Evolutionary conservation across 2,329 filamentous ascomycete species (phyloP).

Genomic region (Herpotrichia juniperi): DNA sequence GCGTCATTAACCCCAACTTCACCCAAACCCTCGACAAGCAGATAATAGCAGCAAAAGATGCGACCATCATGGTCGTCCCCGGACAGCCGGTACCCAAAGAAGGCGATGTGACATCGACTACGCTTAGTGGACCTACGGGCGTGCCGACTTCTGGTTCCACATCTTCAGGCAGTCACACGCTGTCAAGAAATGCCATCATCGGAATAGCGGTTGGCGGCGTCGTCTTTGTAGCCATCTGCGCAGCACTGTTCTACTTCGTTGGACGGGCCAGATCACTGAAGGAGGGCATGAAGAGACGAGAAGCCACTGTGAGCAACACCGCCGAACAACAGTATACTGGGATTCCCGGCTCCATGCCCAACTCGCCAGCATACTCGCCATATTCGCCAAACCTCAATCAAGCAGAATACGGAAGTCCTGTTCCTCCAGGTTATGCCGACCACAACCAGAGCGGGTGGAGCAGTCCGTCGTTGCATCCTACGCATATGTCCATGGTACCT

Average conservation of each 20-base stretch:
- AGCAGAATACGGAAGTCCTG: conserved; percentile 16
- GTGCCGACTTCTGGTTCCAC: conserved; percentile 10
- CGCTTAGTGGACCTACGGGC: conserved; percentile 11
- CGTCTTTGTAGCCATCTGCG: conserved; percentile 65
- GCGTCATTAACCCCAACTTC: conserved; percentile 69
- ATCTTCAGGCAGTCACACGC: conserved; percentile 10
- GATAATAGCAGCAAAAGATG: conserved; percentile 24
- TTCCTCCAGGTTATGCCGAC: conserved; percentile 29
- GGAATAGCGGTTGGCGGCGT: conserved; percentile 68
- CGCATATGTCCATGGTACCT: conserved; percentile 12
- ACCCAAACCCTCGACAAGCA: conserved; percentile 38
- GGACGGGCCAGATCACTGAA: conserved; percentile 49
- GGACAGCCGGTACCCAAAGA: conserved; percentile 49
- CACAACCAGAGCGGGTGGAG: conserved; percentile 30
- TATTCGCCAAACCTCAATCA: conserved; percentile 14
- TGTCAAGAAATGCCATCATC: conserved; percentile 50
- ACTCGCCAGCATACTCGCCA: neutral
- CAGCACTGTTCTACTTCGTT: conserved; percentile 69
- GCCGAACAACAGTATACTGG: conserved; percentile 5
- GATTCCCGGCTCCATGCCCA: conserved; percentile 2
- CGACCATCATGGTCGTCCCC: conserved; percentile 42
- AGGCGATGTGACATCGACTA: conserved; percentile 22
- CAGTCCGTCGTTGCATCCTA: conserved; percentile 19
- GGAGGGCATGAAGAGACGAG: conserved; percentile 27
- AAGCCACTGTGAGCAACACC: conserved; percentile 14